Evolutionary conservation across 768 basidiomycete species (phyloP).

Genomic region (Suillus bovinus): DNA sequence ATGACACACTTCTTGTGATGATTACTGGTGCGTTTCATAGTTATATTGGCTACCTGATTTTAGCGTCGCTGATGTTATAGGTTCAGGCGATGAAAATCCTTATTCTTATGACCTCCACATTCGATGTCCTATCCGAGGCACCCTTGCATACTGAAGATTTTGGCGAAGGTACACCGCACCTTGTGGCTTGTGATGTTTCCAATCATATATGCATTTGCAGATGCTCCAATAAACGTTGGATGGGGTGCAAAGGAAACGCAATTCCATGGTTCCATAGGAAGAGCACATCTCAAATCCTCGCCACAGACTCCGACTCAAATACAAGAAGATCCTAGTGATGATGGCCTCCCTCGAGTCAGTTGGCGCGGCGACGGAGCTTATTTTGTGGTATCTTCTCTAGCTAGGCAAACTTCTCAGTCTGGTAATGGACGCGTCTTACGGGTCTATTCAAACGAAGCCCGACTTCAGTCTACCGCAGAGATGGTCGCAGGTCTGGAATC

Average conservation of each 20-base stretch:
- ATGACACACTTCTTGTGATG: conserved; percentile 82
- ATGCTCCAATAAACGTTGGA: conserved; percentile 91
- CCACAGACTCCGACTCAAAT: conserved; percentile 39
- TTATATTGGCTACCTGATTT: not conserved
- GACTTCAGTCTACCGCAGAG: conserved; percentile 84
- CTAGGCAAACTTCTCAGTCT: conserved; percentile 34
- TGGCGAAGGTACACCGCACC: conserved; percentile 61
- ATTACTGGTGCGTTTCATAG: conserved; percentile 60
- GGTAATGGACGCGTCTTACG: conserved; percentile 26
- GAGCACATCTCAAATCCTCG: conserved; percentile 59
- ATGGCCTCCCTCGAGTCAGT: conserved; percentile 68
- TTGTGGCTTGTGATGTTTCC: not conserved
- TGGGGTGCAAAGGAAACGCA: conserved; percentile 98
- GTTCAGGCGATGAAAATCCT: conserved; percentile 71
- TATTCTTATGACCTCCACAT: conserved; percentile 84
- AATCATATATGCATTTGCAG: conserved; percentile 39
- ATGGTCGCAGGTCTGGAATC: conserved; percentile 82
- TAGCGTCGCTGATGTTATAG: not conserved
- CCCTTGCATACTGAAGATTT: conserved; percentile 74
- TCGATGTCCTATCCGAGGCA: conserved; percentile 85
- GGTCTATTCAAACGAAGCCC: conserved; percentile 46
- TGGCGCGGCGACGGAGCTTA: conserved; percentile 95
- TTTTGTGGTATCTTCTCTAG: conserved; percentile 82
- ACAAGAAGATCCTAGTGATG: conserved; percentile 69
- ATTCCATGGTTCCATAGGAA: conserved; percentile 95